Percentiles rank a stretch among this genome's conserved stretches.
Conservation (phyloP, 768 basidiomycete species). For the Leccinum truebloodii region DNA sequence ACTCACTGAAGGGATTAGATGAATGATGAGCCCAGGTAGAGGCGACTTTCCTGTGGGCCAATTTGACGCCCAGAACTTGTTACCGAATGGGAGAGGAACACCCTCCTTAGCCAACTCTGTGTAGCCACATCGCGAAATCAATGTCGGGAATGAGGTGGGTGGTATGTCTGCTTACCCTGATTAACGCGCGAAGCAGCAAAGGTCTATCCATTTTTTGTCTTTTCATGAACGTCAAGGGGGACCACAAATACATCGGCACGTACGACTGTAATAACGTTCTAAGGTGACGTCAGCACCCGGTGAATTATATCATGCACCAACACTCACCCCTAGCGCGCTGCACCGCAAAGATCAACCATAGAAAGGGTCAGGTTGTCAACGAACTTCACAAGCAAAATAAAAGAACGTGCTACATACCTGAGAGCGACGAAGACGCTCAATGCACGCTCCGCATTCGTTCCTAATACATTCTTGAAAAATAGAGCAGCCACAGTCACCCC, state of each 20-base stretch:
- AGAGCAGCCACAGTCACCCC: constrained; percentile 60
- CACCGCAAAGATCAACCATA: not conserved
- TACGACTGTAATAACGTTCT: constrained; percentile 37
- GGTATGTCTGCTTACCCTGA: constrained; percentile 38
- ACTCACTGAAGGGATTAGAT: constrained; percentile 52
- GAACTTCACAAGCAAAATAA: not conserved
- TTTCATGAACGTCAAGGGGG: not conserved
- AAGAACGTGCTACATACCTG: constrained; percentile 36
- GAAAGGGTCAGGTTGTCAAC: not conserved
- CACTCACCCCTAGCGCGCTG: constrained; percentile 39
- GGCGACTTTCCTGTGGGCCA: constrained; percentile 62
- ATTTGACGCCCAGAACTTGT: constrained; percentile 61
- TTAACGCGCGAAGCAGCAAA: constrained; percentile 54
- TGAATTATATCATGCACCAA: not conserved
- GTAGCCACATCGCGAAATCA: too few species aligned
- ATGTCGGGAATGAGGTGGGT: not conserved
- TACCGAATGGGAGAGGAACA: constrained; percentile 59
- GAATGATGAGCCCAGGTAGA: constrained; percentile 54
- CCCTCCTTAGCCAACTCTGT: constrained; percentile 63
- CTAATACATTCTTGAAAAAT: constrained; percentile 63
- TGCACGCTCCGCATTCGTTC: constrained; percentile 49
- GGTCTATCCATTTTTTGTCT: constrained; percentile 35
- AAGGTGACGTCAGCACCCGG: constrained; percentile 3
- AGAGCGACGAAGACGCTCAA: constrained; percentile 59
- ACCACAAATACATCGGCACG: not conserved